Conservation (phyloP, 176 grass and related monocot species). For the Musa acuminata region DNA sequence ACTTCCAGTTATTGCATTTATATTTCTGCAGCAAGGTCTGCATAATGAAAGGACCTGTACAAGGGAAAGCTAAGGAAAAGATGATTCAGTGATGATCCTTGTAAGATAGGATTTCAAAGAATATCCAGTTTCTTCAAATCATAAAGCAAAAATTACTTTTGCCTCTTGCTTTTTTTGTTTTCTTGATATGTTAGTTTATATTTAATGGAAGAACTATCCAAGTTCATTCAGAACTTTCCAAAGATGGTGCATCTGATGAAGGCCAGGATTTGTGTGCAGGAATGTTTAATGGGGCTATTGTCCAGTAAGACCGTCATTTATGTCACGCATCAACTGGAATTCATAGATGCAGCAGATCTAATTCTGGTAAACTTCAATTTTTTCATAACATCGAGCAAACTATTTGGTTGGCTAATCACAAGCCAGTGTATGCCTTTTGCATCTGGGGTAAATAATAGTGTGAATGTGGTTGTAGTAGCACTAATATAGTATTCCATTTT, state of each 20-base stretch:
- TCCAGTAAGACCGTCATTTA: slow-evolving; percentile 71
- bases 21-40: not conserved
- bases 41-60: not conserved
- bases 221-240: slow-evolving; percentile 4
- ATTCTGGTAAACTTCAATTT: slow-evolving; percentile 59
- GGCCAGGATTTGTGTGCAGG: slow-evolving; percentile 31
- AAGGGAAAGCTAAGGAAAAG: no score
- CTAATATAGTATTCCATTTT: no score
- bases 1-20: no score
- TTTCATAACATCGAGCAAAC: not conserved
- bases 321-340: slow-evolving; percentile 87
- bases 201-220: slow-evolving; percentile 7
- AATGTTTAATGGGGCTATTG: slow-evolving; percentile 57
- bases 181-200: no score
- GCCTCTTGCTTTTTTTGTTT: no score
- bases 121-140: no score
- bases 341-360: slow-evolving; percentile 56
- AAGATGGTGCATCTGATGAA: not conserved
- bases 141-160: no score
- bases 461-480: not conserved
- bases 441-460: not conserved
- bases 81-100: no score
- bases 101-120: no score
- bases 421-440: no score
- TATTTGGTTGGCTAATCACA: not conserved